These are phyloP conservation scores for Triangularia setosa DNA, from an alignment of 2,329 filamentous ascomycete genomes.

Conservation along the genomic window DNA sequence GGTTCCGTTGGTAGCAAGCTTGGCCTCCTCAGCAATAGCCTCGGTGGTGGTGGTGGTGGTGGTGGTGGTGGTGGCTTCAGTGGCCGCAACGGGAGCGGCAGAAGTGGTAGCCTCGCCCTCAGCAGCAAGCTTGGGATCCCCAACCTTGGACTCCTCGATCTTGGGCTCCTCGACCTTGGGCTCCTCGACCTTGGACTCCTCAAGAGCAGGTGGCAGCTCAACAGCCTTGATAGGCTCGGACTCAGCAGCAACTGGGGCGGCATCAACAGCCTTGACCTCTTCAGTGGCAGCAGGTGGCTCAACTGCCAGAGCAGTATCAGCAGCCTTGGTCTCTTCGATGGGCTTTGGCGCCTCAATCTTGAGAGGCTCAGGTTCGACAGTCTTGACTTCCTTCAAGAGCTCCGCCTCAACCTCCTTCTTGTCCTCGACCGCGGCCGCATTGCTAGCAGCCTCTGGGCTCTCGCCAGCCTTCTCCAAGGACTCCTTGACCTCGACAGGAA, in stretches of 20 bases:
- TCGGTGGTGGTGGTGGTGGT: slow-evolving; percentile 18
- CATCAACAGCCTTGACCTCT: slow-evolving; percentile 3
- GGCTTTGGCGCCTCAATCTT: slow-evolving; percentile 9
- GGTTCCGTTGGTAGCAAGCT: slow-evolving; percentile 21
- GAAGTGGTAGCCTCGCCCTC: neutral
- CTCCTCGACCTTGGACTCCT: neutral
- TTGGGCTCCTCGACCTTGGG: neutral
- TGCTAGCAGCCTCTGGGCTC: slow-evolving; percentile 67
- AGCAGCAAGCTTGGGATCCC: neutral
- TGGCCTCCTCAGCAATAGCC: slow-evolving; percentile 9
- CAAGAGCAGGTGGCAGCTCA: neutral
- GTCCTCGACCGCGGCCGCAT: slow-evolving; percentile 66
- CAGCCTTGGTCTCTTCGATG: slow-evolving; percentile 10
- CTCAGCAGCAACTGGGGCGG: slow-evolving; percentile 7
- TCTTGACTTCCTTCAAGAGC: slow-evolving; percentile 14
- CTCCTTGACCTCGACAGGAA: slow-evolving; percentile 25
- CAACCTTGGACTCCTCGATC: neutral
- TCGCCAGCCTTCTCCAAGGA: slow-evolving; percentile 36
- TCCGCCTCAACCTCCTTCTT: slow-evolving; percentile 67
- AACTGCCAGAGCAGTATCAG: neutral
- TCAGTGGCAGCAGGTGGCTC: slow-evolving; percentile 4
- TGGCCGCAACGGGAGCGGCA: slow-evolving; percentile 1
- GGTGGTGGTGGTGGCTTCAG: neutral
- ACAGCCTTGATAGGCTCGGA: slow-evolving; percentile 4
- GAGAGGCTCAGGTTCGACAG: slow-evolving; percentile 43